Evolutionary conservation across 2,329 filamentous ascomycete genomes (phyloP).

Genomic region (Fusarium tricinctum): DNA sequence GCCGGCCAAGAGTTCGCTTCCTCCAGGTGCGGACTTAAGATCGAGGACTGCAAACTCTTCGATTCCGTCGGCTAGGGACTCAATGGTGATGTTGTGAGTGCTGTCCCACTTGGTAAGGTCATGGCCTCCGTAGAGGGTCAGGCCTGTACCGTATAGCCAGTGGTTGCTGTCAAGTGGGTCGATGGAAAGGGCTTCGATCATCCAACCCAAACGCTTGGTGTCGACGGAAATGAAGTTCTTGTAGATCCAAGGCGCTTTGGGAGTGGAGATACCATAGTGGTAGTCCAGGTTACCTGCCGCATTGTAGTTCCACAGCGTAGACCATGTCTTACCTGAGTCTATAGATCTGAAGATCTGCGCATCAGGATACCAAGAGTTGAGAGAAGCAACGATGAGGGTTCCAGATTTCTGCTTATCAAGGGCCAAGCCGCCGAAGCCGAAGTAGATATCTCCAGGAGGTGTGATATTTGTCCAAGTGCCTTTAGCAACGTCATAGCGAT

Average conservation of each 20-base stretch:
- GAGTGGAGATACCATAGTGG: slow-evolving; percentile 62
- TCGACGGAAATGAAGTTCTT: slow-evolving; percentile 63
- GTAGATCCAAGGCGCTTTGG: slow-evolving; percentile 68
- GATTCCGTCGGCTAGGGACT: slow-evolving; percentile 67
- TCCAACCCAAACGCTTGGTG: slow-evolving; percentile 69
- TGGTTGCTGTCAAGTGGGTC: slow-evolving; percentile 71
- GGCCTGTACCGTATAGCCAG: slow-evolving; percentile 72
- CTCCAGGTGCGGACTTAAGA: slow-evolving; percentile 63
- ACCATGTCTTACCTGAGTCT: slow-evolving; percentile 69
- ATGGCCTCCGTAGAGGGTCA: slow-evolving; percentile 67
- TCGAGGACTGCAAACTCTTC: slow-evolving; percentile 67
- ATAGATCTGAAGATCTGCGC: slow-evolving; percentile 68
- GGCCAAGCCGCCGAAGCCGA: slow-evolving; percentile 69
- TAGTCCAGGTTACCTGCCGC: slow-evolving; percentile 60
- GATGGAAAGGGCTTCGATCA: slow-evolving; percentile 71
- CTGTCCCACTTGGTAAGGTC: slow-evolving; percentile 70
- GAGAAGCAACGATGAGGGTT: slow-evolving; percentile 67
- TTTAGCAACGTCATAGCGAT: slow-evolving; percentile 65
- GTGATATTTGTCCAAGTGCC: slow-evolving; percentile 69
- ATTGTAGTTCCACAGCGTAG: slow-evolving; percentile 66
- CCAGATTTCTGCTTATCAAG: slow-evolving; percentile 68
- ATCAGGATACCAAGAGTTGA: slow-evolving; percentile 73
- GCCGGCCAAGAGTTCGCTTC: slow-evolving; percentile 65
- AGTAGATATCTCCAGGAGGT: slow-evolving; percentile 64
- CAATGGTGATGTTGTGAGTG: slow-evolving; percentile 62